Conservation (phyloP, 1,284 basidiomycete species). For the Sanghuangporus baumii region DNA sequence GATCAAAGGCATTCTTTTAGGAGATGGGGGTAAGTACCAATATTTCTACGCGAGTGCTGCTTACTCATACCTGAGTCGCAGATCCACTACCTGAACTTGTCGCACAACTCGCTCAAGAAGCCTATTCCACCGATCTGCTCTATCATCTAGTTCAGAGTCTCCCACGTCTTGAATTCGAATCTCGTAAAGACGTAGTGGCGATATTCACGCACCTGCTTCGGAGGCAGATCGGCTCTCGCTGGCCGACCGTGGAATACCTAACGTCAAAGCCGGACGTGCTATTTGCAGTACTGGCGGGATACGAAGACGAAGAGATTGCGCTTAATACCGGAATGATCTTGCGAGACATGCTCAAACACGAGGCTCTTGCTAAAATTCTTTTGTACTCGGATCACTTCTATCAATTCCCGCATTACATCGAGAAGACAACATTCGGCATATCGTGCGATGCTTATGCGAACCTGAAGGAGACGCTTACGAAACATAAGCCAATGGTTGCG, state of each 20-base stretch:
- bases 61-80: conserved; percentile 22
- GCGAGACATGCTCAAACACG: conserved; percentile 95
- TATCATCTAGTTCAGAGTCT: conserved; percentile 80
- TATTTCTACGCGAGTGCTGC: conserved; percentile 8
- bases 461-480: conserved; percentile 92
- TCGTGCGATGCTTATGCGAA: conserved; percentile 98
- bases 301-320: conserved; percentile 91
- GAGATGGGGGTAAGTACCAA: conserved; percentile 67
- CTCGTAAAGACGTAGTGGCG: conserved; percentile 93
- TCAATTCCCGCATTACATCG: conserved; percentile 94
- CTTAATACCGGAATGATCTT: conserved; percentile 98
- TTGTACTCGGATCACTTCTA: conserved; percentile 96
- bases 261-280: conserved; percentile 82
- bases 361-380: conserved; percentile 85
- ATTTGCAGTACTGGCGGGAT: conserved; percentile 84
- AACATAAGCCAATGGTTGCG: conserved; percentile 96
- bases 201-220: conserved; percentile 96
- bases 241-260: conserved; percentile 95
- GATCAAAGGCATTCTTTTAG: conserved; percentile 82
- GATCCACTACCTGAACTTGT: conserved; percentile 83
- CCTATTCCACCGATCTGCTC: conserved; percentile 88
- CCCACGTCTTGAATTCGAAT: conserved; percentile 91
- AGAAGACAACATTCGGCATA: conserved; percentile 96
- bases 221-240: conserved; percentile 88
- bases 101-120: conserved; percentile 93